Evolutionary conservation across 208 protist species (phyloP), one percentile per base, ranked within the genome.

Genomic region (Wallacemonas sp.): DNA sequence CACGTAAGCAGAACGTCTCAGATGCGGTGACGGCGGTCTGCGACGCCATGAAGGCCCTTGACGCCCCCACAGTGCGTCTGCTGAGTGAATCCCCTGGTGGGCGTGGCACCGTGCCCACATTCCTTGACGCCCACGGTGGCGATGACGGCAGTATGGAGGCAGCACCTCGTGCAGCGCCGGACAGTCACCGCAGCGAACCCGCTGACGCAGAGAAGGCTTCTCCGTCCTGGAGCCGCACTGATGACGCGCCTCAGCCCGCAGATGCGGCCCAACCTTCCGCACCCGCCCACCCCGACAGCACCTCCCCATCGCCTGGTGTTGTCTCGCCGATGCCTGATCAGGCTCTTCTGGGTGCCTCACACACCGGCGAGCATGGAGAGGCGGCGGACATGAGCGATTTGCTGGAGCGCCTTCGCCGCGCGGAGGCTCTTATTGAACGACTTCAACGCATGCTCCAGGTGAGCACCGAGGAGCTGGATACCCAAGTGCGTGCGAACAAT

Each of bases 1-100:
- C 73, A 49, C 72, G 77, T 5, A 72, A 75, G 41, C 66, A 77
- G 54, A 86, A 86, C 55, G 76, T 79, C 63, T 55, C 62, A 4
- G 75, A 79, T 34, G 66, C 80, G 31, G 66, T 86, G 49, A 70
- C 75, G 49, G 55, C 72, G 14, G 61, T 86, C 12, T 39, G 26
- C 26, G 28, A 9, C 4, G 38, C 55, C 30, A 61, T 41, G 34
- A 8, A 24, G 31, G 31, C 9, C 19, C 34, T 61, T 8, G 33
- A 41, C n/a, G 55, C 31, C 0, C 17, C 27, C 17, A 38, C 19
- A 22, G 46, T 17, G 14, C 33, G 33, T n/a, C 59, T 30, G 6
- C n/a, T 47, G 24, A 27, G 34, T n/a, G 47, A 55, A 31, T 55
- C 47, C 19, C 47, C 26, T 1, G 36, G 15, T 22, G 28, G 31